These are phyloP conservation scores for Aureobasidium mangrovei DNA, from an alignment of 2,329 filamentous ascomycete species.

Conservation along the genomic window DNA sequence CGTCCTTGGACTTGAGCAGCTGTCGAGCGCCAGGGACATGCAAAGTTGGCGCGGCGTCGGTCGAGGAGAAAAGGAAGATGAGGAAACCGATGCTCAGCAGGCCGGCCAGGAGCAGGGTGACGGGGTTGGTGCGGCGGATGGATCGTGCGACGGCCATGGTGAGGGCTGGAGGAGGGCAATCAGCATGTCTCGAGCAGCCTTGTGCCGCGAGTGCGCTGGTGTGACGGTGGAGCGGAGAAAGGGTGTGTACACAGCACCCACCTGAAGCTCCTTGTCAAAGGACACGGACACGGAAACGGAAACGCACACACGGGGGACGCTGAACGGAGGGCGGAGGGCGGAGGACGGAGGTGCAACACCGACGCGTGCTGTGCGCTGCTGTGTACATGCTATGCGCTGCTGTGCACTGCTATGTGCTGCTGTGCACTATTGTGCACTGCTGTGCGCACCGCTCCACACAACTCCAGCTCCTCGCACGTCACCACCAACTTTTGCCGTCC, in stretches of 20 bases:
- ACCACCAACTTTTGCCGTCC: neutral
- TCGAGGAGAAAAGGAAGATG: slow-evolving; percentile 41
- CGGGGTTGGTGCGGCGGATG: slow-evolving; percentile 69
- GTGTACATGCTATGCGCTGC: too few species aligned
- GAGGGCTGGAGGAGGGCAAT: neutral
- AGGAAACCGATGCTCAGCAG: slow-evolving; percentile 57
- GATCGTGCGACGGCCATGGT: slow-evolving; percentile 53
- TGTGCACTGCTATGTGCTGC: too few species aligned
- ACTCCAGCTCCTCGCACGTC: neutral
- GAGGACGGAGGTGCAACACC: too few species aligned
- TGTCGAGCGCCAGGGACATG: slow-evolving; percentile 38
- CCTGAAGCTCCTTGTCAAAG: neutral
- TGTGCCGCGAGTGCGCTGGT: neutral
- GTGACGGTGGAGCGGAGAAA: neutral
- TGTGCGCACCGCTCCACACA: too few species aligned
- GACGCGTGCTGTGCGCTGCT: too few species aligned
- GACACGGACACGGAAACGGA: neutral
- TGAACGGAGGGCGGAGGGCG: too few species aligned
- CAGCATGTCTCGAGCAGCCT: slow-evolving; percentile 2
- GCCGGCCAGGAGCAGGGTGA: slow-evolving; percentile 63
- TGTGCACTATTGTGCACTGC: too few species aligned
- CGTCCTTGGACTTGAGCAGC: slow-evolving; percentile 41
- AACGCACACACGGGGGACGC: too few species aligned
- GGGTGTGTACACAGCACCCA: neutral
- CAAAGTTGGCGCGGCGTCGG: slow-evolving; percentile 34